phyloP scores from a whole-genome alignment of 163 green algal species.

The Prototheca cutis region DNA sequence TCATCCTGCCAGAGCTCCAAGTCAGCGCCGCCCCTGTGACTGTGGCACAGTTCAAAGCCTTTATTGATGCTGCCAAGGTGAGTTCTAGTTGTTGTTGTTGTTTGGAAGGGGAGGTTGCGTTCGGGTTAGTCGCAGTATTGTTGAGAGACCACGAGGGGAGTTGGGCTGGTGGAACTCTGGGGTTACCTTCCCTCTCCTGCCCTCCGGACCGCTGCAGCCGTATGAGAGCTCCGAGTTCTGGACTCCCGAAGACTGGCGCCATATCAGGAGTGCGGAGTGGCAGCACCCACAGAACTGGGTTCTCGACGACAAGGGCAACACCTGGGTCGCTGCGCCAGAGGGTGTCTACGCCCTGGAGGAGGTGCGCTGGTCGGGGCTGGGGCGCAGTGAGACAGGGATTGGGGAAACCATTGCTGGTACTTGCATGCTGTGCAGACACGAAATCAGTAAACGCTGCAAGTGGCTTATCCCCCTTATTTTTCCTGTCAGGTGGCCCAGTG shows the following conservation, averaged over 20 bases:
- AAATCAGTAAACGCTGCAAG: no score
- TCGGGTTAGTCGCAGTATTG: no score
- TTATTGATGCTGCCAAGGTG: constrained; percentile 18
- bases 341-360: constrained; percentile 18
- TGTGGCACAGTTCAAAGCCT: constrained; percentile 35
- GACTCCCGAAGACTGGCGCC: constrained; percentile 25
- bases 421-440: no score
- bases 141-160: no score
- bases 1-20: constrained; percentile 17
- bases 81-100: no score
- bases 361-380: no score
- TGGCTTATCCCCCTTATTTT: no score
- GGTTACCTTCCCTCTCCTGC: neutral
- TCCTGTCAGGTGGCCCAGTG: constrained; percentile 18
- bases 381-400: no score
- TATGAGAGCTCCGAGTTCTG: constrained; percentile 36
- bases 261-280: constrained; percentile 36
- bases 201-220: no score
- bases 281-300: neutral
- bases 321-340: constrained; percentile 32
- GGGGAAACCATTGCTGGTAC: no score
- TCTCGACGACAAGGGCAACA: neutral
- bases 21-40: constrained; percentile 27
- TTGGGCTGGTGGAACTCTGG: no score
- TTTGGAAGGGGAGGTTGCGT: no score